Conservation (phyloP, 495 filamentous ascomycete genomes). For the Aspergillus baeticus region DNA sequence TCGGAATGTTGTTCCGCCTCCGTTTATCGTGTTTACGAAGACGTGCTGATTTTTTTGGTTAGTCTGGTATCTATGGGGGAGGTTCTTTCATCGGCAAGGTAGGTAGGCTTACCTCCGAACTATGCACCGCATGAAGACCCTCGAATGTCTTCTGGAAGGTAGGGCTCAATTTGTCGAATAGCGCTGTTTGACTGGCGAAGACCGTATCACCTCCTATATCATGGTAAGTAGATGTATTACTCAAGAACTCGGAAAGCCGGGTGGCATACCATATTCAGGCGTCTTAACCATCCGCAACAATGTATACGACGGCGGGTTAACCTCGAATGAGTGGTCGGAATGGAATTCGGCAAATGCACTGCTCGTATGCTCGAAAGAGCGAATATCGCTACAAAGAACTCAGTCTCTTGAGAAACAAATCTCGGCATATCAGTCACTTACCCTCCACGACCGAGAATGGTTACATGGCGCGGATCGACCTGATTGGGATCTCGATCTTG, state of each 20-base stretch:
- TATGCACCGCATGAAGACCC: conserved; percentile 1
- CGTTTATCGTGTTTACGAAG: not conserved
- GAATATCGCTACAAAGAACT: conserved; percentile 7
- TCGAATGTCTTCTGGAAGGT: not conserved
- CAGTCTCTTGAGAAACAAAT: not conserved
- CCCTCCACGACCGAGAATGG: conserved; percentile 6
- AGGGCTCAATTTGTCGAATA: conserved; percentile 6
- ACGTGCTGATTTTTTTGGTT: not conserved
- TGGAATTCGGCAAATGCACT: conserved; percentile 18
- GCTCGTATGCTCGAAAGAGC: conserved; percentile 7
- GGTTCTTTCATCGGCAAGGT: too few species aligned
- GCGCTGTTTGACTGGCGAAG: conserved; percentile 1
- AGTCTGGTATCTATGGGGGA: not conserved
- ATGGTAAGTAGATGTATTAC: not conserved
- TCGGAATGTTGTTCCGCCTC: not conserved
- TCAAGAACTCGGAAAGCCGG: not conserved
- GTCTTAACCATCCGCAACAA: conserved; percentile 24
- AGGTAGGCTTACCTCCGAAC: conserved; percentile 4
- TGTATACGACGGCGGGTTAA: conserved; percentile 30
- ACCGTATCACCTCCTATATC: conserved; percentile 3
- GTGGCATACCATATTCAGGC: not conserved
- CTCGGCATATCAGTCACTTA: not conserved
- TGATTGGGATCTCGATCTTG: conserved; percentile 7
- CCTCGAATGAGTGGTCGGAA: conserved; percentile 30
- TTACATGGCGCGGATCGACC: conserved; percentile 6